Base-by-base conservation (phyloP, 2,329 filamentous ascomycete genomes). In the Penicillium fuscoglaucum region DNA sequence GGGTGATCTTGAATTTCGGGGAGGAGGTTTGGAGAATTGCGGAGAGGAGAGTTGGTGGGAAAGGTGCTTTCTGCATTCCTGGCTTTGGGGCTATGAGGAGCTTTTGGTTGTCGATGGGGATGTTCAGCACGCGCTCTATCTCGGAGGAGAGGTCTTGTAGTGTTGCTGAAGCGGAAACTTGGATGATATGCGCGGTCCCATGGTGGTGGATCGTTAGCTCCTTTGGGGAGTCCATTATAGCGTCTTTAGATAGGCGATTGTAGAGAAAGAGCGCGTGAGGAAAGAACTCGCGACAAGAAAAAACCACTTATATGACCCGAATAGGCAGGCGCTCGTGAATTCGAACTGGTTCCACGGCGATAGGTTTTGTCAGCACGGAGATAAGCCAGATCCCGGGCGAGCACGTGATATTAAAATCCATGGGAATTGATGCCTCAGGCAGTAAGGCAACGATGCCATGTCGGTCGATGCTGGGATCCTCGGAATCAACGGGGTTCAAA, bases 131-230 rank as follows among this genome's bases (percentile, higher is more conserved):
- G 24, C 65, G 52, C 47, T 74, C 67, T 62, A 79, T 72, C 37
- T 61, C 61, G 40, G 61, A 47, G 24, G 77, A 69, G 48, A 80
- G 75, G 57, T 79, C 76, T 62, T 72, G 63, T 33, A 87, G 76
- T 1, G 83, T 87, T 56, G 83, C 80, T 59, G 79, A 72, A 37
- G 75, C 52, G 17, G 81, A 67, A 46, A 86, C 78, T 12, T 74
- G 71, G 45, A 86, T 69, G 19, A 74, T 72, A 62, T 84, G 74
- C 1, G 78, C 73, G 50, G 79, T 79, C 67, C 81, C 80, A 69
- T 86, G 83, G 65, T 87, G 81, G 61, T 80, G 79, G 59, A 87
- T 70, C 17, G 78, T 82, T 40, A 87, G 69, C 37, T 70, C 67
- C 57, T 81, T 55, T 1, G 40, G n/a, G 3, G 54, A 59, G 8